Percentiles rank a stretch among this genome's conserved stretches.
Evolutionary conservation across 192 early-diverging fungal species (phyloP).

Genomic region (Backusella luteola): DNA sequence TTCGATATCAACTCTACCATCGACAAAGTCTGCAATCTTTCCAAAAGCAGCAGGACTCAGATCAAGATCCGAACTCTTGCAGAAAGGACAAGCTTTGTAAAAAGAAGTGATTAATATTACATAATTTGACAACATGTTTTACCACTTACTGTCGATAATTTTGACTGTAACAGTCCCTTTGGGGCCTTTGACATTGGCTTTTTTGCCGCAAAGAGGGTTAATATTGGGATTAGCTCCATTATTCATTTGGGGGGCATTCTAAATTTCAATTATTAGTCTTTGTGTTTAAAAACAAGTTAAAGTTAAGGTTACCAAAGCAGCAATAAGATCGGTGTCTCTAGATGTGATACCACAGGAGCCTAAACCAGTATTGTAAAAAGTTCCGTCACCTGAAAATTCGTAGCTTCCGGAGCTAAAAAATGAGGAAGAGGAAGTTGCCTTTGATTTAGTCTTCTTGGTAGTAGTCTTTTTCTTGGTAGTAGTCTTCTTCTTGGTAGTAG

Average conservation of each 20-base stretch:
- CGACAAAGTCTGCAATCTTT: slow-evolving; percentile 30
- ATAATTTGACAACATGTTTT: too few species aligned
- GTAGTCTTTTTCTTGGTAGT: slow-evolving; percentile 4
- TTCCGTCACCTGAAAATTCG: slow-evolving; percentile 46
- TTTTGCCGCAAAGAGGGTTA: slow-evolving; percentile 46
- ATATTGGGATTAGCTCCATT: slow-evolving; percentile 44
- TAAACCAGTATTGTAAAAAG: slow-evolving; percentile 46
- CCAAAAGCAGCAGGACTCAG: slow-evolving; percentile 47
- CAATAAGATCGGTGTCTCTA: slow-evolving; percentile 44
- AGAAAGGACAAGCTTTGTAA: slow-evolving; percentile 34
- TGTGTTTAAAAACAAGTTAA: too few species aligned
- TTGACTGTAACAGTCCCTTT: slow-evolving; percentile 44
- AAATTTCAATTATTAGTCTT: too few species aligned
- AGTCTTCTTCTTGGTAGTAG: neutral
- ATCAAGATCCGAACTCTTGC: too few species aligned
- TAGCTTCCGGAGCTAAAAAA: neutral
- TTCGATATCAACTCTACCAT: slow-evolving; percentile 27
- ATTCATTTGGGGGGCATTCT: slow-evolving; percentile 53
- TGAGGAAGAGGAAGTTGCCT: neutral
- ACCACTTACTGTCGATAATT: slow-evolving; percentile 46
- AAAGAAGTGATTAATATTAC: too few species aligned
- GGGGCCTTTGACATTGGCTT: slow-evolving; percentile 45
- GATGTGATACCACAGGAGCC: slow-evolving; percentile 51
- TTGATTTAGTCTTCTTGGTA: slow-evolving; percentile 7
- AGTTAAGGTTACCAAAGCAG: slow-evolving; percentile 46